phyloP scores from a whole-genome alignment of 139 green algal genomes.

The Diplosphaera chodatii region DNA sequence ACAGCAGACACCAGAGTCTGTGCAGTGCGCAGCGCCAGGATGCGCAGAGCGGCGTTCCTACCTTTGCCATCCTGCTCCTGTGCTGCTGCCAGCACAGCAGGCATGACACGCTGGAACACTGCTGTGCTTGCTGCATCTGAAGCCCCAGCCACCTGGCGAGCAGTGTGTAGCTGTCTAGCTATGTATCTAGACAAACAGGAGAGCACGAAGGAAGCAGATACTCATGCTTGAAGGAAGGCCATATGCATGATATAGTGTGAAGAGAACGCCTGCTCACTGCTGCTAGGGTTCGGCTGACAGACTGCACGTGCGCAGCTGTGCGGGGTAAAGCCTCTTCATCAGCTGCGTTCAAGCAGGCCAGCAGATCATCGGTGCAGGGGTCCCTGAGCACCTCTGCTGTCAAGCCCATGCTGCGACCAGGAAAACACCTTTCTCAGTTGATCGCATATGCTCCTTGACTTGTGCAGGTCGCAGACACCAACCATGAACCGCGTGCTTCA shows the following conservation, averaged over 20 bases:
- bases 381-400: slow-evolving; percentile 5
- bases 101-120: background rate
- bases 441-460: too few species aligned
- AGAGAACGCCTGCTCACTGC: background rate
- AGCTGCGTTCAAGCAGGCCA: background rate
- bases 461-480: too few species aligned
- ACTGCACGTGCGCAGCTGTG: background rate
- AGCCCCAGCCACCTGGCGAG: background rate
- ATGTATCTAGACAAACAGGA: too few species aligned
- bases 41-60: background rate
- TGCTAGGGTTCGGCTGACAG: background rate
- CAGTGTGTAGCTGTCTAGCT: too few species aligned
- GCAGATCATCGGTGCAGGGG: background rate
- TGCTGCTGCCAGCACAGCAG: background rate
- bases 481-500: too few species aligned
- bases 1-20: background rate
- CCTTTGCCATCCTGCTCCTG: background rate
- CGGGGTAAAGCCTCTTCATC: background rate
- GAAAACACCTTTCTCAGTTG: too few species aligned
- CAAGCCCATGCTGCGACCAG: background rate
- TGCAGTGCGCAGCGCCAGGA: background rate
- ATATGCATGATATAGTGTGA: too few species aligned
- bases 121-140: background rate
- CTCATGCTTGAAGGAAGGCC: too few species aligned
- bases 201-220: too few species aligned